Evolutionary conservation across 257 asterid genomes (phyloP).

Genomic region (Cordia subcordata): DNA sequence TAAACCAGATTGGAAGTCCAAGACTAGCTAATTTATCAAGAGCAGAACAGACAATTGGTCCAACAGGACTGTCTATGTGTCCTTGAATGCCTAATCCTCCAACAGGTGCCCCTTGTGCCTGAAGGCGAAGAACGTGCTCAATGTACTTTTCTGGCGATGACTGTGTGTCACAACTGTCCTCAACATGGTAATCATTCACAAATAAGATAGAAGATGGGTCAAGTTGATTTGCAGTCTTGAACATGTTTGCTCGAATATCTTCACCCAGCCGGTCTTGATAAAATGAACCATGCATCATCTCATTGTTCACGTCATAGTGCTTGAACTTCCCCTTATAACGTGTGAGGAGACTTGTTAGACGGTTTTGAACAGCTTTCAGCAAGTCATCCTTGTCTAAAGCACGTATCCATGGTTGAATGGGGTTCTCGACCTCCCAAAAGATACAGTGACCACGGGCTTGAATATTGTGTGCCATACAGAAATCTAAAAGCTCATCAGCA

Average conservation of each 20-base stretch:
- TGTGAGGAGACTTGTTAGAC: slow-evolving; percentile 53
- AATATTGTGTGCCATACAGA: slow-evolving; percentile 51
- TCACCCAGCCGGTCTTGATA: slow-evolving; percentile 74
- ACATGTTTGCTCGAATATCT: slow-evolving; percentile 59
- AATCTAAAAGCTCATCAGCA: slow-evolving; percentile 58
- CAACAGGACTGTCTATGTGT: slow-evolving; percentile 71
- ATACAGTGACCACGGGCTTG: slow-evolving; percentile 85
- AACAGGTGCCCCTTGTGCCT: slow-evolving; percentile 74
- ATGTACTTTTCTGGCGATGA: slow-evolving; percentile 77
- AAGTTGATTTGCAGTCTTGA: slow-evolving; percentile 60
- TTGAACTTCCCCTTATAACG: slow-evolving; percentile 77
- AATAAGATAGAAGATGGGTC: slow-evolving; percentile 66
- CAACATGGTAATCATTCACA: slow-evolving; percentile 78
- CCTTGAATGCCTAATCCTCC: slow-evolving; percentile 95
- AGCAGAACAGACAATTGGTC: slow-evolving; percentile 67
- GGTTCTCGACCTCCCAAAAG: slow-evolving; percentile 77
- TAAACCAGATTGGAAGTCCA: slow-evolving; percentile 90
- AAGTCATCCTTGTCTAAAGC: slow-evolving; percentile 44
- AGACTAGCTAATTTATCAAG: slow-evolving; percentile 66
- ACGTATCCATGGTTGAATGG: slow-evolving; percentile 74
- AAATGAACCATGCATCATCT: slow-evolving; percentile 89
- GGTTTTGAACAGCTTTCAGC: slow-evolving; percentile 63
- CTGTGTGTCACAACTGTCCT: slow-evolving; percentile 55
- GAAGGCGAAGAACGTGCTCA: slow-evolving; percentile 65
- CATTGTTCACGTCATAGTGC: slow-evolving; percentile 89